Evolutionary conservation across 177 flowering plant species (phyloP).

Genomic region (Vitis hybrid): DNA sequence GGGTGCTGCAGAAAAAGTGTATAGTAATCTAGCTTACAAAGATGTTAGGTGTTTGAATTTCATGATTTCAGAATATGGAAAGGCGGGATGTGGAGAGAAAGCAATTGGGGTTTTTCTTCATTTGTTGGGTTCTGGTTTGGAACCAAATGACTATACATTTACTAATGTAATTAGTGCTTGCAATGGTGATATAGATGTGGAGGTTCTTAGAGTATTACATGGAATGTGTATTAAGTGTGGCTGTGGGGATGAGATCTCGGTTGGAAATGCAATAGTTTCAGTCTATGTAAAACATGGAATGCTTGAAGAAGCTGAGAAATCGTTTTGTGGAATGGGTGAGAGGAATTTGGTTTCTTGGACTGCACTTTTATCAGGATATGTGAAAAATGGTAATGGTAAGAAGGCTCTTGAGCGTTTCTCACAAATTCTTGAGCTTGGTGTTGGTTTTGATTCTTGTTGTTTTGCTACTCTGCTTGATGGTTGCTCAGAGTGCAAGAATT

Average conservation of each 20-base stretch:
- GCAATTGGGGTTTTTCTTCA: slow-evolving; percentile 22
- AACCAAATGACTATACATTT: slow-evolving; percentile 33
- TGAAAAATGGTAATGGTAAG: slow-evolving; percentile 17
- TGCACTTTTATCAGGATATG: slow-evolving; percentile 35
- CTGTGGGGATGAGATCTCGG: slow-evolving; percentile 12
- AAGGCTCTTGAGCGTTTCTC: slow-evolving; percentile 22
- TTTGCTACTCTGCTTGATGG: slow-evolving; percentile 23
- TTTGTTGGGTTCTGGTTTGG: slow-evolving; percentile 25
- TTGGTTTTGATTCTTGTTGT: slow-evolving; percentile 21
- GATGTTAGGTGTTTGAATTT: slow-evolving; percentile 35
- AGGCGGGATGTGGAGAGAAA: slow-evolving; percentile 24
- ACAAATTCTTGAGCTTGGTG: slow-evolving; percentile 23
- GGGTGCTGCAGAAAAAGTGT: slow-evolving; percentile 28
- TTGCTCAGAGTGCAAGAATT: slow-evolving; percentile 25
- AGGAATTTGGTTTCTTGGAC: slow-evolving; percentile 41
- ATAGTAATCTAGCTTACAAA: slow-evolving; percentile 14
- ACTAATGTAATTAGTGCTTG: slow-evolving; percentile 33
- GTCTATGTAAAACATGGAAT: slow-evolving; percentile 32
- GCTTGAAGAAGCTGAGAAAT: slow-evolving; percentile 33
- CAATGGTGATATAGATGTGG: slow-evolving; percentile 10
- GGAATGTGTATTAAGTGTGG: slow-evolving; percentile 28
- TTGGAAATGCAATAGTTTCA: slow-evolving; percentile 34
- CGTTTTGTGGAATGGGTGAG: slow-evolving; percentile 21
- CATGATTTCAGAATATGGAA: slow-evolving; percentile 35
- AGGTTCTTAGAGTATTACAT: slow-evolving; percentile 31